These are phyloP conservation scores for Combretum micranthum DNA, from an alignment of 345 rosid species.

Conservation along the genomic window DNA sequence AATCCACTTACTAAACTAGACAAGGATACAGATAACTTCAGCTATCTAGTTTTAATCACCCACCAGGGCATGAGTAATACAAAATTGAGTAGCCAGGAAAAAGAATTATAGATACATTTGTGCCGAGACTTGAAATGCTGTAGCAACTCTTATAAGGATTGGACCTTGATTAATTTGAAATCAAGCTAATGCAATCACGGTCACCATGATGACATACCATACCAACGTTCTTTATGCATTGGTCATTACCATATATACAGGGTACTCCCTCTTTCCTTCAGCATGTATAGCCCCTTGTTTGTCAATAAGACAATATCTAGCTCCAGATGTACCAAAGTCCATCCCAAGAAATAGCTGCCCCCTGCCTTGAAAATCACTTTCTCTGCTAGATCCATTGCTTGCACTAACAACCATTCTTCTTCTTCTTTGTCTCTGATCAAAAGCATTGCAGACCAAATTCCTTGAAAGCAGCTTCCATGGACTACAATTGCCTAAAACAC, in stretches of 20 bases:
- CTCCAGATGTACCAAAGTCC: slow-evolving; percentile 98
- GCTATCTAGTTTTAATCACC: too few relatives aligned
- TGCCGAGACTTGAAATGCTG: too few relatives aligned
- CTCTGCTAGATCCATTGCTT: slow-evolving; percentile 15
- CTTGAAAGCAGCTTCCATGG: slow-evolving; percentile 14
- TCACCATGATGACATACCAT: neutral
- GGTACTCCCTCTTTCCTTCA: slow-evolving; percentile 70
- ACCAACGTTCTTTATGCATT: neutral
- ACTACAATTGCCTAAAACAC: slow-evolving; percentile 24
- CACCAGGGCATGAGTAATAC: too few relatives aligned
- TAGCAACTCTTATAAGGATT: too few relatives aligned
- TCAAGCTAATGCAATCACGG: neutral
- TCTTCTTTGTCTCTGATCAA: slow-evolving; percentile 7
- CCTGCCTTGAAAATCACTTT: slow-evolving; percentile 13
- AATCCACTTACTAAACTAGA: too few relatives aligned
- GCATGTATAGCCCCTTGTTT: slow-evolving; percentile 46
- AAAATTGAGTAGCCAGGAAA: too few relatives aligned
- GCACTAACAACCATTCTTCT: slow-evolving; percentile 23
- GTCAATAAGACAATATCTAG: slow-evolving; percentile 70
- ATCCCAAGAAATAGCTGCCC: slow-evolving; percentile 69
- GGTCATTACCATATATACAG: slow-evolving; percentile 34
- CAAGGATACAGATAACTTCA: too few relatives aligned
- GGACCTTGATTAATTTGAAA: neutral
- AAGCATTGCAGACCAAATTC: slow-evolving; percentile 3
- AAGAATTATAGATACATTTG: too few relatives aligned